Evolutionary conservation across 345 rosid genomes (phyloP).

Genomic region (Cardamine occulta): DNA sequence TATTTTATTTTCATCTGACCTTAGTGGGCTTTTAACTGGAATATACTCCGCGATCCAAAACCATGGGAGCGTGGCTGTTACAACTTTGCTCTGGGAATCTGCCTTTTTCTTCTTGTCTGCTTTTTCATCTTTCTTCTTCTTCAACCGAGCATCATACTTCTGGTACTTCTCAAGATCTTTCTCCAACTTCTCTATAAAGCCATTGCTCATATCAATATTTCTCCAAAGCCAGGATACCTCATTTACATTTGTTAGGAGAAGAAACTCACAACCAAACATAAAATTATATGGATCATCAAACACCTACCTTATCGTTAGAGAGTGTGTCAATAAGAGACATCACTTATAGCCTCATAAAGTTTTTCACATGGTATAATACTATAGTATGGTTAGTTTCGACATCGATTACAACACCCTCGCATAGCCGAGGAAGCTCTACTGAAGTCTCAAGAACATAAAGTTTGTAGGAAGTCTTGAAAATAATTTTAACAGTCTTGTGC

Average conservation of each 20-base stretch:
- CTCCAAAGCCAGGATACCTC: constrained; percentile 66
- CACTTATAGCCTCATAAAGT: constrained; percentile 72
- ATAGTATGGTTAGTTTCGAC: constrained; percentile 67
- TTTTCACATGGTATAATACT: constrained; percentile 68
- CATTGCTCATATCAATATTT: constrained; percentile 78
- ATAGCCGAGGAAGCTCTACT: constrained; percentile 73
- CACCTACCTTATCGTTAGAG: constrained; percentile 68
- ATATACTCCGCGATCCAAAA: too few relatives aligned
- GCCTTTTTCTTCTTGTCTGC: constrained; percentile 13
- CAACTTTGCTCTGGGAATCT: too few relatives aligned
- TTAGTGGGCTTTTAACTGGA: too few relatives aligned
- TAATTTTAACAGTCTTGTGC: constrained; percentile 89
- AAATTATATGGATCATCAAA: neutral
- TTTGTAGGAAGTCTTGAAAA: constrained; percentile 79
- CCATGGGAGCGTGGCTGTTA: too few relatives aligned
- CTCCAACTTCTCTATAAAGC: constrained; percentile 86
- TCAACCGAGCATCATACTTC: constrained; percentile 58
- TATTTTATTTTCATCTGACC: too few relatives aligned
- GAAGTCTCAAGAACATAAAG: constrained; percentile 83
- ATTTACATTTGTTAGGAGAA: constrained; percentile 3
- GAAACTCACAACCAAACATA: constrained; percentile 1
- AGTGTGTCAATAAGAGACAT: constrained; percentile 78
- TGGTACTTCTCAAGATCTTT: constrained; percentile 78
- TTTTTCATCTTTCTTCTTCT: constrained; percentile 51
- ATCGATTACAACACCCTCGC: constrained; percentile 83